Evolutionary conservation across 78 protist genomes (phyloP).

Genomic region (Pigoraptor vietnamica): DNA sequence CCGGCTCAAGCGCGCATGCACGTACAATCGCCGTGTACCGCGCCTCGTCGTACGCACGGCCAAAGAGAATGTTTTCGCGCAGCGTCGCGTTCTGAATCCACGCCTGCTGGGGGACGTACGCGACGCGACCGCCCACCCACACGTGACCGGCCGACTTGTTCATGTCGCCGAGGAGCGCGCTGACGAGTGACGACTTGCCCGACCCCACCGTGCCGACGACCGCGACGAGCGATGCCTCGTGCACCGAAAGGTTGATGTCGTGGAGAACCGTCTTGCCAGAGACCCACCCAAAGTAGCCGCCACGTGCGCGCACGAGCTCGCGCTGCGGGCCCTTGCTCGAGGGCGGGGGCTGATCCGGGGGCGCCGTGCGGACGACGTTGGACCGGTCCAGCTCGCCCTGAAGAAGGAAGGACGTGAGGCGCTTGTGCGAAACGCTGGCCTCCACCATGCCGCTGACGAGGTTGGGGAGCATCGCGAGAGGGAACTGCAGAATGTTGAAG

Average conservation of each 20-base stretch:
- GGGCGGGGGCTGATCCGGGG: neutral
- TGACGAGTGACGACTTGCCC: slow-evolving; percentile 80
- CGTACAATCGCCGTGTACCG: slow-evolving; percentile 54
- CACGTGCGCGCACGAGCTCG: neutral
- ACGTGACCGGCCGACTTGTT: slow-evolving; percentile 36
- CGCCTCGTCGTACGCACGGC: slow-evolving; percentile 47
- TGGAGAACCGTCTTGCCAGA: neutral
- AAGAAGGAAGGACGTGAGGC: slow-evolving; percentile 56
- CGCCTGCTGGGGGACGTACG: slow-evolving; percentile 81
- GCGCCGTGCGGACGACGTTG: slow-evolving; percentile 9
- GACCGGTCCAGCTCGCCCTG: slow-evolving; percentile 11
- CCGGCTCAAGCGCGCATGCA: slow-evolving; percentile 48
- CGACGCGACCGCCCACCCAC: slow-evolving; percentile 47
- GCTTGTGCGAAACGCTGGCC: slow-evolving; percentile 59
- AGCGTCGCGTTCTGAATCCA: slow-evolving; percentile 91
- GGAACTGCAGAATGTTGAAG: slow-evolving; percentile 78
- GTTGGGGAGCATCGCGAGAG: slow-evolving; percentile 73
- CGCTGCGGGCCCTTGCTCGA: neutral
- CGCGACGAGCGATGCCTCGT: slow-evolving; percentile 41
- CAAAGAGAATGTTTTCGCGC: slow-evolving; percentile 89
- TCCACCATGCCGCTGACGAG: slow-evolving; percentile 53
- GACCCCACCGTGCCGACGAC: slow-evolving; percentile 81
- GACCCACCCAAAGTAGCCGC: neutral
- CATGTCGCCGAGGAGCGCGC: slow-evolving; percentile 73
- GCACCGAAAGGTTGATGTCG: neutral